These are phyloP conservation scores for Calocybe gambosa DNA, from an alignment of 1,284 basidiomycete genomes.

Conservation along the genomic window DNA sequence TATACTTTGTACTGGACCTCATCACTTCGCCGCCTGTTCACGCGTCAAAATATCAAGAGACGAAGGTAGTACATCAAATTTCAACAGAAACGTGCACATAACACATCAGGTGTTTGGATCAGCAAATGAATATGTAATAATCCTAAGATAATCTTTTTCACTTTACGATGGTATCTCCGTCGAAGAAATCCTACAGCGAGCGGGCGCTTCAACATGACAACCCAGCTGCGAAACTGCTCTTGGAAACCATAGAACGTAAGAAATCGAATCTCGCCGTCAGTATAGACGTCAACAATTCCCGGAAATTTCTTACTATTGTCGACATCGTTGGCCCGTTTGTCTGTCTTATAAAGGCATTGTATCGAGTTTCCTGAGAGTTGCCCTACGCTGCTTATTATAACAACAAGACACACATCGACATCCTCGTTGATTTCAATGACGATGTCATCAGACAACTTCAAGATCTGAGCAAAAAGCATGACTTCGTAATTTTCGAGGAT, in stretches of 20 bases:
- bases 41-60: too few relatives aligned
- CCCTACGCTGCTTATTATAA: slow-evolving; percentile 16
- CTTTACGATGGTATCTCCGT: slow-evolving; percentile 35
- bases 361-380: slow-evolving; percentile 14
- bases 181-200: slow-evolving; percentile 55
- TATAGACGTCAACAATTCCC: slow-evolving; percentile 86
- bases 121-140: too few relatives aligned
- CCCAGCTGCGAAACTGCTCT: slow-evolving; percentile 69
- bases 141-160: too few relatives aligned
- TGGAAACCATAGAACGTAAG: slow-evolving; percentile 86
- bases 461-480: slow-evolving; percentile 72
- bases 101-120: too few relatives aligned
- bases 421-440: slow-evolving; percentile 87
- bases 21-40: too few relatives aligned
- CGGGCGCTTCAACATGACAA: slow-evolving; percentile 63
- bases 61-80: too few relatives aligned
- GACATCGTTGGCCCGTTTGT: slow-evolving; percentile 85
- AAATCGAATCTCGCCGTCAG: slow-evolving; percentile 91
- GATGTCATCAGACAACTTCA: slow-evolving; percentile 70
- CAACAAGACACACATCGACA: slow-evolving; percentile 92
- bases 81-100: too few relatives aligned
- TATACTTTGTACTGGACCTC: too few relatives aligned
- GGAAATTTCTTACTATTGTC: slow-evolving; percentile 81
- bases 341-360: slow-evolving; percentile 87
- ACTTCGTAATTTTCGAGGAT: slow-evolving; percentile 98